Evolutionary conservation across 2,329 filamentous ascomycete genomes (phyloP), one percentile per base, ranked within the genome.

Genomic region (Chrysoporthe austroafricana): DNA sequence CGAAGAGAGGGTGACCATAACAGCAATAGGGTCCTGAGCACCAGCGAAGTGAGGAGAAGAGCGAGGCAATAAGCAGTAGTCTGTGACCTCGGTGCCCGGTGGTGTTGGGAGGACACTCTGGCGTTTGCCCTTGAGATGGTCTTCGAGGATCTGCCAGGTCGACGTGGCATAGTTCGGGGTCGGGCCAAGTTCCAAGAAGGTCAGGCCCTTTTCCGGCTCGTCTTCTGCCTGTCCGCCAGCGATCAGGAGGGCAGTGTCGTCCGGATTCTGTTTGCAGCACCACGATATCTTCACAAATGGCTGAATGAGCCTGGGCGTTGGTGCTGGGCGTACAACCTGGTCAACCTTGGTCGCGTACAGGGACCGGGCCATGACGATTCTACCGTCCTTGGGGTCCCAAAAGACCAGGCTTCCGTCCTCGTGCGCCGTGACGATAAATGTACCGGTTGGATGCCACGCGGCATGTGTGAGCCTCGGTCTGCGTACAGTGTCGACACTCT

Each of bases 191-290:
- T 99, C 96, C 67, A 98, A 84, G 71, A 98, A 95, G 0, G 92
- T 97, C 70, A 99, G 79, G 5, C 92, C 93, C 77, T 92, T 94
- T 5, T 88, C 86, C 4, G 87, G 83, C 50, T 88, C 85, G 21
- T 90, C 90, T 0, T 87, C 85, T 1, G 87, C 83, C 70, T 91
- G 86, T 4, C 96, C 96, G 42, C 96, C 96, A 2, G 94, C 92
- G 66, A 99, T 86, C 50, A 99, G 80, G 34, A 99, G 83, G 1
- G 90, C 95, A 21, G 94, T 98, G 74, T 99, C 95, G 74, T 99
- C 96, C 0, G 94, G 91, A 74, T 98, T 97, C 69, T 90, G 86
- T 77, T 97, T 97, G 67, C 93, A 95, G 79, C 96, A 99, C 96
- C 96, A 99, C 1, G 90, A 86, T 66, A 98, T 88, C 70, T 89